Percentiles rank a stretch among this genome's conserved stretches.
Evolutionary conservation across 352 stramenopile species (phyloP).

Genomic region (Phytophthora boehmeriae): DNA sequence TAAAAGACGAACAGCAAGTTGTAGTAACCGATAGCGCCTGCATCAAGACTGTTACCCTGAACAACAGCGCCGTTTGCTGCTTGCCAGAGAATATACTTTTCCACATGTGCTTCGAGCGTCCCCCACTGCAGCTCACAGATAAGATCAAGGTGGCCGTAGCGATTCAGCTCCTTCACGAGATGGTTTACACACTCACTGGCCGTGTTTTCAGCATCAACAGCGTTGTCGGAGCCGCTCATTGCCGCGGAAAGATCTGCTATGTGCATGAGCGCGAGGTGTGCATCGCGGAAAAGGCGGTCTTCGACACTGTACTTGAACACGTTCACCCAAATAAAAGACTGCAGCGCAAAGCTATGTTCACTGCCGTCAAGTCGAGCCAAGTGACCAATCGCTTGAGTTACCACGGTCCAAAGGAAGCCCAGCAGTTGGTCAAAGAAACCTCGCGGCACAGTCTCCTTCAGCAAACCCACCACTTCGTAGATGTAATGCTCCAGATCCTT

Average conservation of each 20-base stretch:
- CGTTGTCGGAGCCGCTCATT: constrained; percentile 8
- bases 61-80: constrained; percentile 71
- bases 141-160: constrained; percentile 67
- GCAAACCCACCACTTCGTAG: constrained; percentile 59
- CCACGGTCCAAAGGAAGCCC: constrained; percentile 69
- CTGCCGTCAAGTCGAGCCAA: constrained; percentile 30
- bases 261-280: constrained; percentile 78
- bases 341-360: constrained; percentile 43
- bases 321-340: constrained; percentile 85
- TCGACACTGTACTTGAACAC: constrained; percentile 85
- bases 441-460: constrained; percentile 73
- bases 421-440: constrained; percentile 64
- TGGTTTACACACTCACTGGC: constrained; percentile 73
- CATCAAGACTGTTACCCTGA: constrained; percentile 39
- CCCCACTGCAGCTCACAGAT: constrained; percentile 81
- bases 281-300: constrained; percentile 60
- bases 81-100: constrained; percentile 78
- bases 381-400: constrained; percentile 54
- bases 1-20: constrained; percentile 79
- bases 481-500: constrained; percentile 62
- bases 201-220: constrained; percentile 32
- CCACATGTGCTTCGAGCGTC: constrained; percentile 57
- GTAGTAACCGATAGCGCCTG: constrained; percentile 58
- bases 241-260: constrained; percentile 51
- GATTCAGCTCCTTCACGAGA: constrained; percentile 75